Evolutionary conservation across 371 early-diverging fungal genomes (phyloP).

Genomic region (Rhizomucor pusillus): DNA sequence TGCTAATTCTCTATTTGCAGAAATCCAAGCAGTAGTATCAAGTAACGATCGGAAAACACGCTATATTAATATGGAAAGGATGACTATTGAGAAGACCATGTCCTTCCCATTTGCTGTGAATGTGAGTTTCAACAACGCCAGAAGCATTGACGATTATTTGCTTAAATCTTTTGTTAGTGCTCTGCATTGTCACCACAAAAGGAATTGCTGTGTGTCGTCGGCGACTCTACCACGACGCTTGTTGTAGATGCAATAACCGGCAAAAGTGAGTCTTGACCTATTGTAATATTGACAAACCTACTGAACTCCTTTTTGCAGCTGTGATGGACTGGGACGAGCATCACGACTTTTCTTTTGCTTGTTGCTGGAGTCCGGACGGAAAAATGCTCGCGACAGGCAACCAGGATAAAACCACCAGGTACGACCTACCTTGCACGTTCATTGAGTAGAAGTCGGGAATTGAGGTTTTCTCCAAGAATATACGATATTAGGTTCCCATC

Average conservation of each 20-base stretch:
- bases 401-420: conserved; percentile 66
- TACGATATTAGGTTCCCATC: conserved; percentile 75
- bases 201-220: conserved; percentile 70
- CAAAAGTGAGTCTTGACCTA: conserved; percentile 39
- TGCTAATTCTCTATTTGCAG: not conserved
- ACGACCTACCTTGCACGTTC: conserved; percentile 9
- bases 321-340: too few relatives aligned
- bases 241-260: conserved; percentile 61
- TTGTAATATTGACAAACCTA: too few relatives aligned
- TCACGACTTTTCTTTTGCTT: conserved; percentile 79
- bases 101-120: conserved; percentile 67
- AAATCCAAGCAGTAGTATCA: conserved; percentile 33
- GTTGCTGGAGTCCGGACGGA: conserved; percentile 79
- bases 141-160: not conserved
- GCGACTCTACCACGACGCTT: conserved; percentile 60
- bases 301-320: too few relatives aligned
- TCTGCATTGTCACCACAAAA: conserved; percentile 63
- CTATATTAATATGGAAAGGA: conserved; percentile 48
- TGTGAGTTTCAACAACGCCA: conserved; percentile 34
- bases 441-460: too few relatives aligned
- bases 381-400: conserved; percentile 77
- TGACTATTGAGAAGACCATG: conserved; percentile 28
- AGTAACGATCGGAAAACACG: conserved; percentile 62
- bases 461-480: conserved; percentile 50
- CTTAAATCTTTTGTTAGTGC: conserved; percentile 48